phyloP scores from a whole-genome alignment of 2,329 filamentous ascomycete genomes.

The Macrophomina phaseolina region DNA sequence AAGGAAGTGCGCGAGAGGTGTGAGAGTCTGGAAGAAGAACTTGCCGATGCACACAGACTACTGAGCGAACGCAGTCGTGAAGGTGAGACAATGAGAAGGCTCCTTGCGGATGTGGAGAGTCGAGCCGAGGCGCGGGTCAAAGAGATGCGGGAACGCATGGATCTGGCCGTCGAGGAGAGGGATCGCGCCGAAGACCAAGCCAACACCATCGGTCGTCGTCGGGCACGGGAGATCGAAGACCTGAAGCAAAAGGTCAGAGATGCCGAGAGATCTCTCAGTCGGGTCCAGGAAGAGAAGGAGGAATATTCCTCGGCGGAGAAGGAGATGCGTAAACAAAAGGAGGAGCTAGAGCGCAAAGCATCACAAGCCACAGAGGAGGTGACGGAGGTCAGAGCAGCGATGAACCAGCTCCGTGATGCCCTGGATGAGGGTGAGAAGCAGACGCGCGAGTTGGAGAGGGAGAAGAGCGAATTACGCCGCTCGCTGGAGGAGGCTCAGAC shows the following conservation, averaged over 20 bases:
- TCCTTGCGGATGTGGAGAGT: slow-evolving; percentile 85
- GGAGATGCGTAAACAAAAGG: slow-evolving; percentile 74
- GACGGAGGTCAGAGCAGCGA: slow-evolving; percentile 75
- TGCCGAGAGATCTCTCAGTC: slow-evolving; percentile 76
- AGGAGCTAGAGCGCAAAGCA: slow-evolving; percentile 75
- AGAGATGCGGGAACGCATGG: slow-evolving; percentile 88
- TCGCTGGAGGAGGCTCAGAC: slow-evolving; percentile 78
- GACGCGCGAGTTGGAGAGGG: slow-evolving; percentile 80
- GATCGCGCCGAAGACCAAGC: slow-evolving; percentile 93
- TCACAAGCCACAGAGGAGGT: slow-evolving; percentile 74
- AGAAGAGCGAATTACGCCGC: slow-evolving; percentile 75
- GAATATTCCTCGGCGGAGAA: slow-evolving; percentile 75
- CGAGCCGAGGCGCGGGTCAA: slow-evolving; percentile 80
- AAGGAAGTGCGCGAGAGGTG: slow-evolving; percentile 84
- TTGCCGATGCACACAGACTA: slow-evolving; percentile 84
- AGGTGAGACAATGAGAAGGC: slow-evolving; percentile 89
- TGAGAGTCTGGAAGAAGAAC: slow-evolving; percentile 89
- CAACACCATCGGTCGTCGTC: slow-evolving; percentile 74
- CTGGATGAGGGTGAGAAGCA: slow-evolving; percentile 89
- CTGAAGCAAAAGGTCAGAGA: slow-evolving; percentile 79
- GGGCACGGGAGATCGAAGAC: slow-evolving; percentile 85
- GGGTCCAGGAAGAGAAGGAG: slow-evolving; percentile 75
- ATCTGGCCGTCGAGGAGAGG: slow-evolving; percentile 89
- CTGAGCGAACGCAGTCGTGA: slow-evolving; percentile 88
- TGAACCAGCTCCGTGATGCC: slow-evolving; percentile 77